Conservation (phyloP, 2,329 filamentous ascomycete genomes). For the Stenocarpella maydis region DNA sequence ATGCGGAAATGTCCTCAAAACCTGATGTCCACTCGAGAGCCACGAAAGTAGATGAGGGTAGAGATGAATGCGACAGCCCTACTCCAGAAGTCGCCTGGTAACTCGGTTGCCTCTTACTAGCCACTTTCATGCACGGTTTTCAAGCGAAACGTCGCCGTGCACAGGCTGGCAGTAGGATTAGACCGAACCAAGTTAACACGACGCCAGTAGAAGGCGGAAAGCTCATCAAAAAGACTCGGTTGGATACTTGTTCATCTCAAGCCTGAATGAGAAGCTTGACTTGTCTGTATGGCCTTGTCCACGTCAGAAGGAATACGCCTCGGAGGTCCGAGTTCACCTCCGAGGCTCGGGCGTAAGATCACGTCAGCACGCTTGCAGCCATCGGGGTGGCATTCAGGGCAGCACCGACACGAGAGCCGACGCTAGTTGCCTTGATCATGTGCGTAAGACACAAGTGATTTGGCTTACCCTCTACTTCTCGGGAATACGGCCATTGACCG, state of each 20-base stretch:
- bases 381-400: neutral
- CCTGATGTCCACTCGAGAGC: neutral
- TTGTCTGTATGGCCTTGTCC: neutral
- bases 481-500: neutral
- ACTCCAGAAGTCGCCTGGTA: neutral
- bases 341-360: neutral
- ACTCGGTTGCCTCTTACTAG: neutral
- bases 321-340: slow-evolving; percentile 1
- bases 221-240: neutral
- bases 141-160: neutral
- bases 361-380: neutral
- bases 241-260: neutral
- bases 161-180: neutral
- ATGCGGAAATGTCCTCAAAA: too few species aligned
- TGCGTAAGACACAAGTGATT: too few species aligned
- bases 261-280: too few species aligned
- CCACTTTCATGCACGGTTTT: neutral
- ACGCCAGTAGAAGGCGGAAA: neutral
- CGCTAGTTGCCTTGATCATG: neutral
- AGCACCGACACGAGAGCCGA: neutral
- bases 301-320: neutral
- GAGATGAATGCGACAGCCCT: neutral
- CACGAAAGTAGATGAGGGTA: neutral
- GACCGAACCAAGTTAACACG: neutral
- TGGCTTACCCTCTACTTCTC: neutral